Base-by-base conservation (phyloP, 2,329 filamentous ascomycete species). In the Paracamarosporium sp. region DNA sequence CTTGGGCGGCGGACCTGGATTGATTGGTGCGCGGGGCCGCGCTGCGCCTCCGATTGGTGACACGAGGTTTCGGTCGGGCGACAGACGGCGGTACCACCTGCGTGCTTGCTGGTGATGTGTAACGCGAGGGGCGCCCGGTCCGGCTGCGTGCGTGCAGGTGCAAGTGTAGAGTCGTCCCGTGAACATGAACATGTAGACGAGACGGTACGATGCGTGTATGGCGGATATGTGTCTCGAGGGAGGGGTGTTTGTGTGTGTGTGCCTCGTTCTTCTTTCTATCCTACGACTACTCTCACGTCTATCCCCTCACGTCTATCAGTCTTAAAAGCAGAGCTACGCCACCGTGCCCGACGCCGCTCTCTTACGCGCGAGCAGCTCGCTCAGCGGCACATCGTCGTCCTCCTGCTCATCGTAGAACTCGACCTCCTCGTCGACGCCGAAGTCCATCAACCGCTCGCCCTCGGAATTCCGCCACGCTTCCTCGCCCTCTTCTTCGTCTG, bases 351-450 rank as follows among this genome's bases (percentile, higher is more conserved):
- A 48, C 25, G 60, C 54, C 1, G 57, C 62, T 44, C 56, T 64
- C 45, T 65, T 66, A 20, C 69, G 59, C 24, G 68, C 69, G 43
- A 93, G 76, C 13, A 94, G 67, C 70, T 92, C 87, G 4, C 85
- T 87, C 38, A 94, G 76, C 0, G 90, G 91, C 13, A 94, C 78
- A 65, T 93, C 87, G 43, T 93, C 87, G 38, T 89, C 86, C 35
- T 84, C 82, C 61, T 88, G 85, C 54, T 84, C 81, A 59, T 88
- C 86, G 27, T 86, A 85, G 45, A 88, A 88, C 60, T 92, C 89
- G 0, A 83, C 85, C 13, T 91, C 89, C 67, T 92, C 90, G 65
- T 94, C 91, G 0, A 95, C 90, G 1, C 91, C 91, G 69, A 88
- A 95, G 67, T 95, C 91, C 40, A 85, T 82, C 48, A 95, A 76